phyloP scores from a whole-genome alignment of 805 yeast species.

The Starmerella bombi region DNA sequence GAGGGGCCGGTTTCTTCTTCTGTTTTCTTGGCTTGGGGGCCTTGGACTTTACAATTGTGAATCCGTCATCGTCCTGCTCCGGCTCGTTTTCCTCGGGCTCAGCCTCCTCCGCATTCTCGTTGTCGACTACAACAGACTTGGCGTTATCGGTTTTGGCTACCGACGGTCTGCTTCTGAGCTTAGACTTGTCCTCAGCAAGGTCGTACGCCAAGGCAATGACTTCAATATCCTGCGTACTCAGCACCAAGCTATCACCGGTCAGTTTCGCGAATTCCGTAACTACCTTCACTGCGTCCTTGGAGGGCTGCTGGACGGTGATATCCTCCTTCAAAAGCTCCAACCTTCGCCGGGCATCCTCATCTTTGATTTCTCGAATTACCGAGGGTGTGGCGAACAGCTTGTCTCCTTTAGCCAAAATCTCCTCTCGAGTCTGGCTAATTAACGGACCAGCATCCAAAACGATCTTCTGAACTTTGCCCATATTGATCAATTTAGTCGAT shows the following conservation, averaged over 20 bases:
- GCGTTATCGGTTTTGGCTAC: constrained; percentile 6
- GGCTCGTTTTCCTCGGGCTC: constrained; percentile 5
- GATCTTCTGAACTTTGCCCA: constrained; percentile 34
- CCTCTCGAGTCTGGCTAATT: constrained; percentile 69
- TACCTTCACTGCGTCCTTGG: constrained; percentile 43
- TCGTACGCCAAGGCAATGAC: constrained; percentile 86
- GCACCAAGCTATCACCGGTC: constrained; percentile 84
- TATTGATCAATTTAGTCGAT: background rate
- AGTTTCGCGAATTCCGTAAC: constrained; percentile 66
- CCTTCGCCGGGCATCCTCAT: constrained; percentile 70
- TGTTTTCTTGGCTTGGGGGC: constrained; percentile 10
- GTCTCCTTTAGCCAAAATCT: constrained; percentile 55
- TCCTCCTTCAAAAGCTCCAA: constrained; percentile 66
- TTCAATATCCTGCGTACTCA: constrained; percentile 84
- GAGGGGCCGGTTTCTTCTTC: background rate
- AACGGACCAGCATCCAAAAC: constrained; percentile 93
- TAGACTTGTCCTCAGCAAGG: constrained; percentile 28
- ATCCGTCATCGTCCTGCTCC: constrained; percentile 18
- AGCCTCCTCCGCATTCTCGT: constrained; percentile 1
- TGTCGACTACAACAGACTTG: constrained; percentile 7
- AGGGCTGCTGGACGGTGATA: constrained; percentile 68
- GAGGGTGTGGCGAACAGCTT: constrained; percentile 85
- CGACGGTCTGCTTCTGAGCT: constrained; percentile 14
- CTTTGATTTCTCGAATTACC: constrained; percentile 73
- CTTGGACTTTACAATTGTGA: constrained; percentile 15